Percentiles rank a stretch among this genome's conserved stretches.
These are phyloP conservation scores for Alternaria arbusti DNA, from an alignment of 2,329 filamentous ascomycete species.

Conservation along the genomic window DNA sequence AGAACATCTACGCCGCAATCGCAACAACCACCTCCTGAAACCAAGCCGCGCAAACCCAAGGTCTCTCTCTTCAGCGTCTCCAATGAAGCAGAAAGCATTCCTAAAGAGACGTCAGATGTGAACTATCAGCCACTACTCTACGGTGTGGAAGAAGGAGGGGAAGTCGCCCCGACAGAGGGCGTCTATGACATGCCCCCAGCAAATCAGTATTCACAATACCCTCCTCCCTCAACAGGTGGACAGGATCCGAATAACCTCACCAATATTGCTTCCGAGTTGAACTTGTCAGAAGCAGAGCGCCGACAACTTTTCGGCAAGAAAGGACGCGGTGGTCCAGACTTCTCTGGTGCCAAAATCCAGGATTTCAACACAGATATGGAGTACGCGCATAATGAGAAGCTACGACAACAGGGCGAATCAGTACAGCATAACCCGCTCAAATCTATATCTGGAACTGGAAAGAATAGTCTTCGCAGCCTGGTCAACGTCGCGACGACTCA, in stretches of 20 bases:
- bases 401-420: conserved; percentile 73
- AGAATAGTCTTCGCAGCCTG: conserved; percentile 87
- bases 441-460: conserved; percentile 76
- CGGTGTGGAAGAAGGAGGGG: conserved; percentile 29
- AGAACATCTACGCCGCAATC: conserved; percentile 1
- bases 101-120: conserved; percentile 20
- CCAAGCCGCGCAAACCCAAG: conserved; percentile 61
- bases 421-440: conserved; percentile 81
- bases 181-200: conserved; percentile 12
- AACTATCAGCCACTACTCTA: conserved; percentile 51
- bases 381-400: conserved; percentile 81
- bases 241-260: conserved; percentile 64
- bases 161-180: conserved; percentile 17
- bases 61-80: conserved; percentile 74
- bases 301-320: conserved; percentile 85
- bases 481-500: conserved; percentile 83
- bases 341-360: conserved; percentile 70
- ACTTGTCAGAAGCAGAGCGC: conserved; percentile 76
- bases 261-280: conserved; percentile 76
- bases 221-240: conserved; percentile 13
- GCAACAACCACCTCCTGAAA: conserved; percentile 17
- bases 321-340: conserved; percentile 51
- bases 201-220: conserved; percentile 7
- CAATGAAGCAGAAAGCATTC: conserved; percentile 44
- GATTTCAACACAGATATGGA: conserved; percentile 90